Percentiles rank a stretch among this genome's conserved stretches.
Conservation (phyloP, 2,329 filamentous ascomycete species). For the Drechslerella coelobrocha region DNA sequence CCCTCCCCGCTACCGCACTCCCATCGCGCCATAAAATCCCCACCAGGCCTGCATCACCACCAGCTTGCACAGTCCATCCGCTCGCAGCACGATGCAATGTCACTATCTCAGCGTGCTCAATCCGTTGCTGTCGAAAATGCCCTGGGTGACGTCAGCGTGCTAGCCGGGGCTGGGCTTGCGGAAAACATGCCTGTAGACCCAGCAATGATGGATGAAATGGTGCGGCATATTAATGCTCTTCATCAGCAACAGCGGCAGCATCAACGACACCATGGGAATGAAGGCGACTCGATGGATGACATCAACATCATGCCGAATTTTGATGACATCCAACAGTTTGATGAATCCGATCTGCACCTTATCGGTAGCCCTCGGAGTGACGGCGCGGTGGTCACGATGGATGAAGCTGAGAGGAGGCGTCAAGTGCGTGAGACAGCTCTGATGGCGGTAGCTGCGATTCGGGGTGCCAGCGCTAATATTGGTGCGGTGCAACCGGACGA, state of each 20-base stretch:
- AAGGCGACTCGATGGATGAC: slow-evolving; percentile 34
- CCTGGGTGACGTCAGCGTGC: slow-evolving; percentile 8
- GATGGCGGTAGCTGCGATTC: slow-evolving; percentile 32
- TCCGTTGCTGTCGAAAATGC: slow-evolving; percentile 30
- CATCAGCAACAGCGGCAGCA: slow-evolving; percentile 43
- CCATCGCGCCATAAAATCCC: slow-evolving; percentile 37
- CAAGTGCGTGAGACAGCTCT: slow-evolving; percentile 21
- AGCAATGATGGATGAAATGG: slow-evolving; percentile 53
- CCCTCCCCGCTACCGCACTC: slow-evolving; percentile 16
- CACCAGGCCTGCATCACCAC: slow-evolving; percentile 45
- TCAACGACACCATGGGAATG: slow-evolving; percentile 21
- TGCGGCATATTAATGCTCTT: slow-evolving; percentile 21
- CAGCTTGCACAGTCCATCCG: slow-evolving; percentile 49
- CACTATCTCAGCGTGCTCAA: slow-evolving; percentile 28
- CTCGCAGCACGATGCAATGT: slow-evolving; percentile 47
- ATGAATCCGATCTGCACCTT: slow-evolving; percentile 28
- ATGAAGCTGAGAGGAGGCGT: slow-evolving; percentile 14
- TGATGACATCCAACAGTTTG: slow-evolving; percentile 40
- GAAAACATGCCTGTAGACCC: slow-evolving; percentile 52
- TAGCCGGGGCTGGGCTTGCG: slow-evolving; percentile 10
- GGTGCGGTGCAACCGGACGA: slow-evolving; percentile 7
- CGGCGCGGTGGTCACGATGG: slow-evolving; percentile 23
- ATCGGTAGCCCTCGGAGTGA: slow-evolving; percentile 29
- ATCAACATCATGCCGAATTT: slow-evolving; percentile 43
- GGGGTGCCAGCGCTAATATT: neutral